Evolutionary conservation across 345 rosid species (phyloP), one percentile per base, ranked within the genome.

Genomic region (Moricandia moricandioides): DNA sequence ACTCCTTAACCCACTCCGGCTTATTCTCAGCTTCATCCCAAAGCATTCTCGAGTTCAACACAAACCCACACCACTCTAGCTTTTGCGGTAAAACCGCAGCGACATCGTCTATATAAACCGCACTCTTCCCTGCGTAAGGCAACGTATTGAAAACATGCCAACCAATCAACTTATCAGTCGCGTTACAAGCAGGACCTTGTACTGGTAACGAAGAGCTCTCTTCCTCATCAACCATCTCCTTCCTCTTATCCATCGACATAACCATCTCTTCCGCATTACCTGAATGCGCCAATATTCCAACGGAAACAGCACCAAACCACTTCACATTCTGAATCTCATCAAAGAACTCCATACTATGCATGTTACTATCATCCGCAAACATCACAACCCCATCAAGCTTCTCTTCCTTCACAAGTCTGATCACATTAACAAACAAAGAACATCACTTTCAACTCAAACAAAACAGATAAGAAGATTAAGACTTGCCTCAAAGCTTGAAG

Each of bases 361-460:
- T 89, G 67, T 96, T 96, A 75, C 99, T 91, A 80, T 96, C 99
- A 75, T 96, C 99, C 1, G 89, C 96, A 86, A 96, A 96, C 91
- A 89, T 83, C 77, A 96, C 98, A 31, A 96, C 49, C 61, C 99
- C 99, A 76, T 96, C 97, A 88, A 96, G 85, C 85, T 85, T 96
- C 95, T 88, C 83, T 70, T 96, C 92, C 70, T 82, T 86, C 67
- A 89, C 86, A 61, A 87, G 78, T 77, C 99, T 96, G 87, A 65
- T 74, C 76, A 65, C 43, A 62, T 76, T 12, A 6, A 21, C 11
- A 18, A 16, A 26, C 16, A 14, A 21, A 56, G 14, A 17, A 3
- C 35, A 35, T 16, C 1, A 63, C 34, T 69, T 69, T 52, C 37
- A 43, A 2, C 30, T 56, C 43, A 52, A 47, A 43, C 49, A 43